These are phyloP conservation scores for Ophiocordyceps sinensis DNA, from an alignment of 2,329 filamentous ascomycete species.

Conservation along the genomic window DNA sequence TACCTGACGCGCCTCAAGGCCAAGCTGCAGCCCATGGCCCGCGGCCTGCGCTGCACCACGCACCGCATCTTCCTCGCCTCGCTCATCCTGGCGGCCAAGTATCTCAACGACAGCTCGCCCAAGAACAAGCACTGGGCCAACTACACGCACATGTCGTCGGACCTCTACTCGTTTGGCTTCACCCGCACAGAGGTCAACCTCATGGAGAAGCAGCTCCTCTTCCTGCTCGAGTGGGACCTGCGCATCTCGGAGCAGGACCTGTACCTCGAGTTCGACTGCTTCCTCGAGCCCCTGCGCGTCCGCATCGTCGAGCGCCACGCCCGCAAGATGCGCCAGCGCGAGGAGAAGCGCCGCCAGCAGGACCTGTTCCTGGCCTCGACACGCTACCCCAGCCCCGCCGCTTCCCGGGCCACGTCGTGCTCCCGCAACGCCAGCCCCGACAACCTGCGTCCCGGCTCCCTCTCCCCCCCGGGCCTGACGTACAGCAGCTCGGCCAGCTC, in stretches of 20 bases:
- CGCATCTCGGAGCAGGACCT: conserved; percentile 75
- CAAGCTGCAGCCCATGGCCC: conserved; percentile 82
- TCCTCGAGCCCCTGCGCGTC: conserved; percentile 70
- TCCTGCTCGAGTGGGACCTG: conserved; percentile 88
- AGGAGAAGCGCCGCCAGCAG: conserved; percentile 28
- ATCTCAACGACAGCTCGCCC: conserved; percentile 93
- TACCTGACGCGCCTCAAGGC: conserved; percentile 77
- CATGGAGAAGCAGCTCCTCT: conserved; percentile 98
- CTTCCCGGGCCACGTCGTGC: conserved; percentile 28
- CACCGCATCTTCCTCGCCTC: conserved; percentile 93
- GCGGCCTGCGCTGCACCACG: conserved; percentile 89
- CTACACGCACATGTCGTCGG: conserved; percentile 67
- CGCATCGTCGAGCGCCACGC: conserved; percentile 36
- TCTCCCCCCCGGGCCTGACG: conserved; percentile 33
- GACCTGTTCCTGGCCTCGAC: conserved; percentile 19
- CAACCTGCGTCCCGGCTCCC: conserved; percentile 19
- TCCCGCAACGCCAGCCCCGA: conserved; percentile 23
- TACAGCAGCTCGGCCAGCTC: conserved; percentile 35
- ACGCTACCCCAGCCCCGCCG: conserved; percentile 30
- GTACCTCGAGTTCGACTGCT: conserved; percentile 72
- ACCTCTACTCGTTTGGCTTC: conserved; percentile 64
- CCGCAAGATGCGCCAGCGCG: conserved; percentile 33
- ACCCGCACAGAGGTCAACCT: conserved; percentile 92
- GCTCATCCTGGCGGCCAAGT: conserved; percentile 83
- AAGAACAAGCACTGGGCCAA: conserved; percentile 99